Evolutionary conservation across 768 basidiomycete species (phyloP).

Genomic region (Tricholoma sp.): DNA sequence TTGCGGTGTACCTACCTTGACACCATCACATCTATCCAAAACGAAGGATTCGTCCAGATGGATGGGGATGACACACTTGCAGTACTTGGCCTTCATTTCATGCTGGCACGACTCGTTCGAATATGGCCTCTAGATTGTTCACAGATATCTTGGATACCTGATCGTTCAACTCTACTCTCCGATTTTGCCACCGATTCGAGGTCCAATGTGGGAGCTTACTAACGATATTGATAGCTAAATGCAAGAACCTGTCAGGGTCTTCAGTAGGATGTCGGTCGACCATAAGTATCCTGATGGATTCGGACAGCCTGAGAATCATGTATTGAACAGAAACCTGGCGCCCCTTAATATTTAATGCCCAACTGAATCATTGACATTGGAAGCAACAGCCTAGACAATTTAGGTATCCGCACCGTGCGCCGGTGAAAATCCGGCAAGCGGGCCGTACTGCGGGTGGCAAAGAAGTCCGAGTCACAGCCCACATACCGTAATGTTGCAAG

Average conservation of each 20-base stretch:
- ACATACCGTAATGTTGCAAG: too few species aligned
- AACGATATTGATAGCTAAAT: slow-evolving; percentile 20
- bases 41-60: slow-evolving; percentile 70
- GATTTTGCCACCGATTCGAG: slow-evolving; percentile 19
- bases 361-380: too few species aligned
- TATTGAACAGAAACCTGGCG: neutral
- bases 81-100: neutral
- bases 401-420: too few species aligned
- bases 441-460: too few species aligned
- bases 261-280: neutral
- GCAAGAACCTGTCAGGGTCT: neutral
- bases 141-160: neutral
- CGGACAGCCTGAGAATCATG: neutral
- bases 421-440: neutral
- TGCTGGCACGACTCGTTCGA: too few species aligned
- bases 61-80: slow-evolving; percentile 56
- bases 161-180: slow-evolving; percentile 25
- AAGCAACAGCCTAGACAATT: too few species aligned
- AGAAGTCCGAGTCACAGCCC: too few species aligned
- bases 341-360: neutral
- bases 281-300: slow-evolving; percentile 2
- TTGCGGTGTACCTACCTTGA: slow-evolving; percentile 38
- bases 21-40: slow-evolving; percentile 43
- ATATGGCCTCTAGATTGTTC: slow-evolving; percentile 19
- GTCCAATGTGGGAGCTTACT: slow-evolving; percentile 26